phyloP scores from a whole-genome alignment of 305 asterid genomes.

The Plantago coronopus region DNA sequence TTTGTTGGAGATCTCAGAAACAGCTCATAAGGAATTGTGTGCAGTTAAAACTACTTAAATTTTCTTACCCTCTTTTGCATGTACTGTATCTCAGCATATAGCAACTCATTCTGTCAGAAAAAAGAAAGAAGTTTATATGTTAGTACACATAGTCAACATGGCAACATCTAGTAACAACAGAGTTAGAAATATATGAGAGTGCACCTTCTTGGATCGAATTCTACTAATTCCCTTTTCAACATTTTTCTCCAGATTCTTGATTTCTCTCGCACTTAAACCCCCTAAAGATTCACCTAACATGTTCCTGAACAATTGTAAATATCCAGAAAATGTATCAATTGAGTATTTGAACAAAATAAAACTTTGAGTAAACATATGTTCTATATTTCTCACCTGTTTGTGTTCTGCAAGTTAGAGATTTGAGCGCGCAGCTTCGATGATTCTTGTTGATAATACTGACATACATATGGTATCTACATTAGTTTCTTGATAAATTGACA shows the following conservation, averaged over 20 bases:
- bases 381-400: constrained; percentile 43
- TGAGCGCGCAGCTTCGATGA: constrained; percentile 67
- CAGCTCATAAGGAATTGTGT: no score
- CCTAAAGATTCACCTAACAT: constrained; percentile 70
- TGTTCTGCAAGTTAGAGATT: constrained; percentile 67
- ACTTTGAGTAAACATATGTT: neutral
- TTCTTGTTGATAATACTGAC: constrained; percentile 84
- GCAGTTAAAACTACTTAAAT: neutral
- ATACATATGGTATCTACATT: neutral
- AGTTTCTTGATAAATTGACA: neutral
- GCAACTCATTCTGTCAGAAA: constrained; percentile 63
- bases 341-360: neutral
- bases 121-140: constrained; percentile 7
- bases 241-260: constrained; percentile 54
- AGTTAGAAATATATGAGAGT: neutral
- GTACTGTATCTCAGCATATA: constrained; percentile 74
- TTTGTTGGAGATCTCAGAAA: no score
- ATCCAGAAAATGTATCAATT: neutral
- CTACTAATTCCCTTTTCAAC: constrained; percentile 62
- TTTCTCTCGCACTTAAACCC: constrained; percentile 41
- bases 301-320: constrained; percentile 36
- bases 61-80: constrained; percentile 81
- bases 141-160: neutral
- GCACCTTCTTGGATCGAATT: constrained; percentile 73
- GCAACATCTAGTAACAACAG: neutral